Evolutionary conservation across 495 filamentous ascomycete species (phyloP), one percentile per base, ranked within the genome.

Genomic region (Gamarada debralockiae): DNA sequence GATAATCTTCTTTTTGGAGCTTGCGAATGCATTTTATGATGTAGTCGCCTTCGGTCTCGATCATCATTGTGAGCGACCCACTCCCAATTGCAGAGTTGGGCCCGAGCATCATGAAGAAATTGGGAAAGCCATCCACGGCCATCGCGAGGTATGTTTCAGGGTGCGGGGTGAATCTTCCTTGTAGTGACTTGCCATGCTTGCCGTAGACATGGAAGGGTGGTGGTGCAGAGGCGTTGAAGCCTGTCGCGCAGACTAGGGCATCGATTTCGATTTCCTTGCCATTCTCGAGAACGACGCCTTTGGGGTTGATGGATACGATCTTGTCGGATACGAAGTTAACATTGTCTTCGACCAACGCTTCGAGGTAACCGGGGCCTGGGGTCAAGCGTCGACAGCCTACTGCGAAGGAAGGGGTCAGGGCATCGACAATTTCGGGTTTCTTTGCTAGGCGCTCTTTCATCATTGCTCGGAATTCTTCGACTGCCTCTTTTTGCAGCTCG

Each of bases 351-450:
- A 74, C 67, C 40, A 90, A 65, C 13, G 85, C 78, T 56, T 89
- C 85, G 15, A 90, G 77, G 61, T 89, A 90, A 0, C 83, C 84
- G 6, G 82, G 82, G 0, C 85, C 86, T 0, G 85, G 85, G 0
- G 86, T 90, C 0, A 87, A 71, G 13, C 86, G 81, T 41, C 85
- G 77, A 58, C 85, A 90, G 61, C 81, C 77, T 3, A 82, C 82
- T 0, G 76, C 73, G 61, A 85, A 90, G 51, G 83, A 77, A 0
- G 86, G 85, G 10, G 40, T 25, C 0, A 63, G 34, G 8, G 44
- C 39, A 12, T 57, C 50, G 13, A 45, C 18, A 25, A 60, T 63
- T 24, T 63, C 57, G 14, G 57, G 60, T 40, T 58, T 63, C 46
- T 52, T 60, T 14, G 43, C 40, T 17, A 60, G 31, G 5, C 48